phyloP scores from a whole-genome alignment of 306 rosid species.

The Mimosa bimucronata region DNA sequence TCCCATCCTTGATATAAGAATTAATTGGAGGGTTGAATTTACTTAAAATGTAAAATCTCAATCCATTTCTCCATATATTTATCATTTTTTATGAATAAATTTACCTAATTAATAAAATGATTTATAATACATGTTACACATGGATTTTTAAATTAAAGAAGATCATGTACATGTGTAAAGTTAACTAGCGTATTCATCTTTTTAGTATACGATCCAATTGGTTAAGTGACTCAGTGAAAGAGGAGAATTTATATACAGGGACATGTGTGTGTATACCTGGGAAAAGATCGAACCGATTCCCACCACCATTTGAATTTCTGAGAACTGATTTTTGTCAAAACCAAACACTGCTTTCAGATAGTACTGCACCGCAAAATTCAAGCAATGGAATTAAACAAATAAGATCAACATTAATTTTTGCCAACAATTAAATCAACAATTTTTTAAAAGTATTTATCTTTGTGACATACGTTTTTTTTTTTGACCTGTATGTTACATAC shows the following conservation, averaged over 20 bases:
- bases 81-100: too few relatives aligned
- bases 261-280: constrained; percentile 56
- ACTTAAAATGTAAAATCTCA: too few relatives aligned
- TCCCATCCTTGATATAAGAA: too few relatives aligned
- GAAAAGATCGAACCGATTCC: constrained; percentile 80
- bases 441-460: not conserved
- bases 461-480: too few relatives aligned
- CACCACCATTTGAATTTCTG: constrained; percentile 72
- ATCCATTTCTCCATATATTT: too few relatives aligned
- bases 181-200: too few relatives aligned
- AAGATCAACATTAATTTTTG: not conserved
- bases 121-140: too few relatives aligned
- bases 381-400: constrained; percentile 9
- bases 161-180: too few relatives aligned
- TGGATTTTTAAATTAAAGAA: too few relatives aligned
- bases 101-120: too few relatives aligned
- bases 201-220: too few relatives aligned
- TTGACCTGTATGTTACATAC: not conserved
- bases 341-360: constrained; percentile 81
- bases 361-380: constrained; percentile 62
- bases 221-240: not conserved
- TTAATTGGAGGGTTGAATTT: too few relatives aligned
- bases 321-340: constrained; percentile 75
- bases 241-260: not conserved
- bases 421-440: not conserved